Evolutionary conservation across 129 eudicot species (phyloP).

Genomic region (Arctium minus): DNA sequence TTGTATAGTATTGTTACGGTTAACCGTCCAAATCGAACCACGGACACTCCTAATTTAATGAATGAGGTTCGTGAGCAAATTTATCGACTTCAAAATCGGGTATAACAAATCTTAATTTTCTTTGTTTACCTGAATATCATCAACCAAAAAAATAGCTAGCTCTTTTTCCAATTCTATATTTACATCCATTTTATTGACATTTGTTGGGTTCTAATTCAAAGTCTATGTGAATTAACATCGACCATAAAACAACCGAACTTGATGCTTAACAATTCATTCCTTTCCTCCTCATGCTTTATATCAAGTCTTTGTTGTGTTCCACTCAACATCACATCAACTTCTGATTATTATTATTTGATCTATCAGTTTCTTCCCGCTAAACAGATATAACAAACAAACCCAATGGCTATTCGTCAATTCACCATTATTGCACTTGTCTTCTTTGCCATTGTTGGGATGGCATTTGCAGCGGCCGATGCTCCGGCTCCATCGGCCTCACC

Average conservation of each 20-base stretch:
- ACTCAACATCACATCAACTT: background rate
- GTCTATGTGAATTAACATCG: background rate
- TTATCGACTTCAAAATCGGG: background rate
- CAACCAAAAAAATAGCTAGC: background rate
- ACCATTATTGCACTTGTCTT: conserved; percentile 7
- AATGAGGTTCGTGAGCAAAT: background rate
- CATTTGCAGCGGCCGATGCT: conserved; percentile 8
- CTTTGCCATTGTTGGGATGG: conserved; percentile 11
- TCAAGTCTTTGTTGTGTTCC: background rate
- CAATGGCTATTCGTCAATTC: conserved; percentile 11
- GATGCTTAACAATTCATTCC: conserved; percentile 13
- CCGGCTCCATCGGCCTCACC: background rate
- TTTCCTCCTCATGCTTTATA: background rate
- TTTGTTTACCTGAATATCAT: background rate
- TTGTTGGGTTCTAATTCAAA: conserved; percentile 15
- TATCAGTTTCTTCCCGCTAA: background rate
- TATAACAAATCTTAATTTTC: background rate
- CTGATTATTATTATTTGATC: background rate
- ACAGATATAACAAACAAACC: background rate
- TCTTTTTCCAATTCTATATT: background rate
- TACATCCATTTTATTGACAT: background rate
- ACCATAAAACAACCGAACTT: conserved; percentile 20
- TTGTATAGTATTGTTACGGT: background rate
- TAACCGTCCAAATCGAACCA: background rate
- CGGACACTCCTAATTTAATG: background rate